Base-by-base conservation (phyloP, 192 early-diverging fungal species). In the Backusella sp. region DNA sequence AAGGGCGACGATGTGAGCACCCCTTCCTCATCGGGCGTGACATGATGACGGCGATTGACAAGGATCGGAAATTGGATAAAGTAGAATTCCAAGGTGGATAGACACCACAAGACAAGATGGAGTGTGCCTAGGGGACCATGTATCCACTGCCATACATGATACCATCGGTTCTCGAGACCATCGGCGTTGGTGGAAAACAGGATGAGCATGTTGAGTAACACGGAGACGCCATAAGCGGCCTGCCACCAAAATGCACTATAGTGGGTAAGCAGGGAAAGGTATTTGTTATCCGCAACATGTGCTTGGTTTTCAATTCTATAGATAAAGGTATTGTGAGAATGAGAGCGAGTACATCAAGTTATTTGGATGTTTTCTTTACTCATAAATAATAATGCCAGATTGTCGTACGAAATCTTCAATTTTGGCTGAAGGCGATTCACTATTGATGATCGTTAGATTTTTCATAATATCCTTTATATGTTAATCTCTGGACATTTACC, bases 401-500 rank as follows among this genome's bases (percentile, higher is more conserved):
- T 77, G 76, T 6, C 71, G 53, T 37, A 77, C 76, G 44, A 77
- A 72, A 23, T 77, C 76, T 42, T 77, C 76, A 42, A 77, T 77
- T 30, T 77, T 77, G 34, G 76, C 49, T 9, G 76, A 72, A 6
- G 76, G 76, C 1, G 76, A 77, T 42, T 77, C 76, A 65, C 76
- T 77, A 72, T 35, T 41, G 36, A 62, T 49, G 7, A 39, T 39
- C 0, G 0, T 39, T 39, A 39, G 37, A 39, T 46, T 68, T 2
- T 49, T 28, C 28, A 6, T 26, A 11, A 19, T 19, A 12, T 7
- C 15, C 7, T 68, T 37, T 44, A 14, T 17, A 41, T 41, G 1
- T 9, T 9, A 9, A 41, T 44, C 42, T 46, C 26, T 35, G 3
- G 3, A 32, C 3, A 11, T 77, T 77, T 77, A 77, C 76, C 76